A percentile compares a stretch with the other conserved stretches of the same genome.
Evolutionary conservation across 306 rosid species (phyloP).

Genomic region (Mimosa bimucronata): DNA sequence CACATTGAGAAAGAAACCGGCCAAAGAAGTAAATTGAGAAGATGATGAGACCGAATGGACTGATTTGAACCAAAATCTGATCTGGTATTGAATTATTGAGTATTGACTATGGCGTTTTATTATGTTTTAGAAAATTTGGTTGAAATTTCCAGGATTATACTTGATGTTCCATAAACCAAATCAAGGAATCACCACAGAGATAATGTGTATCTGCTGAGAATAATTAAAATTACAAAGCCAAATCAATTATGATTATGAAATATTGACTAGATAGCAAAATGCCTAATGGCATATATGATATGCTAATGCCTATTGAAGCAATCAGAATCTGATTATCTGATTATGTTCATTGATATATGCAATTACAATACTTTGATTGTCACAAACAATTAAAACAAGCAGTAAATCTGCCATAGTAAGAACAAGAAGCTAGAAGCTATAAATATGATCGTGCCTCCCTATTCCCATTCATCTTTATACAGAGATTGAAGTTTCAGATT

Average conservation of each 20-base stretch:
- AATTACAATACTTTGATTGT: background rate
- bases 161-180: background rate
- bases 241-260: slow-evolving; percentile 13
- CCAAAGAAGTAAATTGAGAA: background rate
- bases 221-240: slow-evolving; percentile 17
- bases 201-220: slow-evolving; percentile 20
- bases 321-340: slow-evolving; percentile 16
- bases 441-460: background rate
- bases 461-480: slow-evolving; percentile 3
- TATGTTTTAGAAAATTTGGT: background rate
- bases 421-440: slow-evolving; percentile 16
- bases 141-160: background rate
- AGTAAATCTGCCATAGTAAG: background rate
- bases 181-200: slow-evolving; percentile 1
- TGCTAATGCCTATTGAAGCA: background rate
- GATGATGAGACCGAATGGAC: slow-evolving; percentile 6
- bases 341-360: background rate
- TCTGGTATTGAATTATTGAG: background rate
- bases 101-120: background rate
- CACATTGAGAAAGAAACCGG: background rate
- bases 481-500: slow-evolving; percentile 10
- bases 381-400: slow-evolving; percentile 14
- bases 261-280: background rate
- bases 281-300: slow-evolving; percentile 4
- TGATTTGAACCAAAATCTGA: slow-evolving; percentile 10